Conservation (phyloP, 2,329 filamentous ascomycete genomes). For the Cladosporium sp. region DNA sequence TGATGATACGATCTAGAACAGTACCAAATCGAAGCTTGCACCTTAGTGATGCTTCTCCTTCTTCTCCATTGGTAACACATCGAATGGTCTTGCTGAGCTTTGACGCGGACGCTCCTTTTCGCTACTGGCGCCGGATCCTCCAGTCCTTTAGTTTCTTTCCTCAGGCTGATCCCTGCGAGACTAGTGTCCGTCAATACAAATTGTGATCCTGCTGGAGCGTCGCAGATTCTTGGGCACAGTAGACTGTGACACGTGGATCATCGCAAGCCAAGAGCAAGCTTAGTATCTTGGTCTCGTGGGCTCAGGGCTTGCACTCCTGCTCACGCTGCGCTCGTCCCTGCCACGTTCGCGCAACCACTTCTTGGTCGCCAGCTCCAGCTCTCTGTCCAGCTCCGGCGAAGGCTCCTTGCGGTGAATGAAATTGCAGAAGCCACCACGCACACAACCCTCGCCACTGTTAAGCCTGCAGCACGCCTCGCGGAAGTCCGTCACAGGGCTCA, state of each 20-base stretch:
- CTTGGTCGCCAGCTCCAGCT: slow-evolving; percentile 83
- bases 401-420: slow-evolving; percentile 99
- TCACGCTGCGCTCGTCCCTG: slow-evolving; percentile 76
- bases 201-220: neutral
- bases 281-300: slow-evolving; percentile 70
- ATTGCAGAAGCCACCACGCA: slow-evolving; percentile 95
- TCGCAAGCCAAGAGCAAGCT: slow-evolving; percentile 5
- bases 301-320: slow-evolving; percentile 80
- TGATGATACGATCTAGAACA: neutral
- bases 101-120: neutral
- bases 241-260: neutral
- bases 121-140: neutral
- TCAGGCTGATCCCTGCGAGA: neutral
- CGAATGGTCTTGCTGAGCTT: neutral
- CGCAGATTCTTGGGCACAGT: too few relatives aligned
- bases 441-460: slow-evolving; percentile 92
- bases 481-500: slow-evolving; percentile 96
- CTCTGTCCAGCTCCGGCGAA: slow-evolving; percentile 77
- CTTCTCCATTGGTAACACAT: neutral
- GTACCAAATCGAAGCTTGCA: neutral
- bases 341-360: slow-evolving; percentile 90
- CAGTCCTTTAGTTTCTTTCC: neutral
- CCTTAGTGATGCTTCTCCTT: neutral
- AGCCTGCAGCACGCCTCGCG: slow-evolving; percentile 93
- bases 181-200: neutral